Conservation (phyloP, 148 eudicot genomes). For the Silene latifolia region DNA sequence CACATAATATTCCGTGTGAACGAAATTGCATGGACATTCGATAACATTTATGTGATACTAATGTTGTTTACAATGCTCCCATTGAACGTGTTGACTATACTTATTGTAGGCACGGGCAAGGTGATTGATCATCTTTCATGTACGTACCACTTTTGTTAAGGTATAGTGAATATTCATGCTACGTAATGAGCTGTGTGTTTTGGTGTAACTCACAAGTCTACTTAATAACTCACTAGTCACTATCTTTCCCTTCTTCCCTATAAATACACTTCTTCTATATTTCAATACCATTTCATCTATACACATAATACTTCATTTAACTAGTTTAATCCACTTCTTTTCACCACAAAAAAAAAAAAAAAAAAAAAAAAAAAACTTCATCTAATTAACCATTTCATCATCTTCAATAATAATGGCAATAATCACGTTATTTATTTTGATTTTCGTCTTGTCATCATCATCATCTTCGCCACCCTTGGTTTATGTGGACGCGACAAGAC, state of each 20-base stretch:
- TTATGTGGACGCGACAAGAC: slow-evolving; percentile 13
- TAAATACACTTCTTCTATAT: neutral
- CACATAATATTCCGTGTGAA: too few relatives aligned
- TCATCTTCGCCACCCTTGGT: neutral
- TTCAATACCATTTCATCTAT: neutral
- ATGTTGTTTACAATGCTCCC: neutral
- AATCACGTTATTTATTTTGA: slow-evolving; percentile 9
- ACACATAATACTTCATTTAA: too few relatives aligned
- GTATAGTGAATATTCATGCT: slow-evolving; percentile 14
- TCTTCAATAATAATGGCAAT: neutral
- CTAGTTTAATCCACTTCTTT: too few relatives aligned
- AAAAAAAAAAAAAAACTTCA: too few relatives aligned
- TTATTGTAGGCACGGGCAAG: slow-evolving; percentile 21
- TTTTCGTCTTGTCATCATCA: slow-evolving; percentile 4
- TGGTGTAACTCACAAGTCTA: slow-evolving; percentile 30
- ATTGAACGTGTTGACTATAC: neutral
- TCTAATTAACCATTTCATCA: neutral
- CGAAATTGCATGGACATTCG: too few relatives aligned
- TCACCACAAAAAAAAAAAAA: too few relatives aligned
- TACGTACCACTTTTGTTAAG: slow-evolving; percentile 7
- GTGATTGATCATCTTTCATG: neutral
- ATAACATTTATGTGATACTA: neutral
- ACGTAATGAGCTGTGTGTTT: slow-evolving; percentile 29
- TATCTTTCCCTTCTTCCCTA: neutral
- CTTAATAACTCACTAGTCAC: neutral